Evolutionary conservation across 768 basidiomycete species (phyloP), one percentile per base, ranked within the genome.

Genomic region (Leccinum olivaceopallidum): DNA sequence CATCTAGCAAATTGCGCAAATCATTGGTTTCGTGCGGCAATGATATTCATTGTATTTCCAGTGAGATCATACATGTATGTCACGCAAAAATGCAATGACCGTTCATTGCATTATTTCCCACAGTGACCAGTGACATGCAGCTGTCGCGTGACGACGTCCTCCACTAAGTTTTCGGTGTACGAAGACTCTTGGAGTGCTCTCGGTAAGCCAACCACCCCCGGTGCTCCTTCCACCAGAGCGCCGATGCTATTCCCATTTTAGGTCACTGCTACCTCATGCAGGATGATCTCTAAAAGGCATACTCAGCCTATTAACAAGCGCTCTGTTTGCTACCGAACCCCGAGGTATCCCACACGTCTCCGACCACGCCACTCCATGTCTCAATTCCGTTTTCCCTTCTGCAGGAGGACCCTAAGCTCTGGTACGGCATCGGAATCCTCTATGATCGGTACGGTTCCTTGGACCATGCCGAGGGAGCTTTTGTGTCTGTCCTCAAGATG

Each of bases 181-280:
- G 28, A 28, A 28, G 28, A 28, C 28, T 28, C 28, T 59, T 98
- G 96, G 96, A 94, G 93, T 69, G 94, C 95, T 0, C 83, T 99
- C 60, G 95, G 94, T 88, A 74, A 64, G 69, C 81, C 14, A 47
- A 22, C 56, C 61, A 62, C 36, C 73, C 71, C 42, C 60, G 42
- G 65, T 61, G 58, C 61, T 62, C 63, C 56, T 51, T 51, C 56
- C 55, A 55, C 30, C 58, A 51, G 50, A 34, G 62, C 59, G 57
- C 58, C 70, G 52, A 64, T 62, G 55, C 57, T 54, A 63, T 53
- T 58, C 52, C 50, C 49, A 30, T 42, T 63, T 59, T 69, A 92
- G 94, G 95, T 34, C 95, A 98, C 69, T 98, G 96, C 76, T 95
- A 96, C 75, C 87, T 99, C 61, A 98, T 97, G 96, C 95, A 97